A percentile compares a stretch with the other conserved stretches of the same genome.
Conservation (phyloP, 2,329 filamentous ascomycete genomes). For the Calycina herbarum region DNA sequence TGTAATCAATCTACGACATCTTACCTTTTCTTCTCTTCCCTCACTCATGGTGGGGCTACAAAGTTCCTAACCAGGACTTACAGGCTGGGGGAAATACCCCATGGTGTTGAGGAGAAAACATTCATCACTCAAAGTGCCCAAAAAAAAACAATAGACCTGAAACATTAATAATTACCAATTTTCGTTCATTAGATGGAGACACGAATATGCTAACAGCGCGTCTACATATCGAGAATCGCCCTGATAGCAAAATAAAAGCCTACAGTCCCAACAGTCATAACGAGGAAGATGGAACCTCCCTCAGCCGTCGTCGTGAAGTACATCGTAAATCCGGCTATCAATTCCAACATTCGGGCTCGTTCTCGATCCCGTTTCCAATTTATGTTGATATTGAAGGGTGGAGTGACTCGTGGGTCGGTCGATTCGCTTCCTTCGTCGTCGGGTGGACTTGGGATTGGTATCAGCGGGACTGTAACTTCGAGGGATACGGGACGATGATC, state of each 20-base stretch:
- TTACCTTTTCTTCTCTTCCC: too few relatives aligned
- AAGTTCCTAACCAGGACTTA: too few relatives aligned
- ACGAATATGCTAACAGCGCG: background rate
- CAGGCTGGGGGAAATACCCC: too few relatives aligned
- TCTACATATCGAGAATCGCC: constrained; percentile 22
- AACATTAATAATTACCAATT: too few relatives aligned
- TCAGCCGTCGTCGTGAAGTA: constrained; percentile 38
- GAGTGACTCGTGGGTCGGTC: constrained; percentile 42
- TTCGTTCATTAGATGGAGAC: too few relatives aligned
- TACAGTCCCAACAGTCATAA: constrained; percentile 32
- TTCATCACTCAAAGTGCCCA: too few relatives aligned
- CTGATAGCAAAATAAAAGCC: constrained; percentile 34
- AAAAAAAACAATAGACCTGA: too few relatives aligned
- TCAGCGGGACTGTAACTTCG: constrained; percentile 64
- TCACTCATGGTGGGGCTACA: too few relatives aligned
- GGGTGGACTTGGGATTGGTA: constrained; percentile 39
- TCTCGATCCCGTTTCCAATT: constrained; percentile 55
- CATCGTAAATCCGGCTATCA: constrained; percentile 58
- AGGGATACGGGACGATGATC: constrained; percentile 87
- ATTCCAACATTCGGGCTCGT: constrained; percentile 56
- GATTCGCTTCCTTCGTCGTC: constrained; percentile 29
- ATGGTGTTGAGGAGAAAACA: too few relatives aligned
- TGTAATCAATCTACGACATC: too few relatives aligned
- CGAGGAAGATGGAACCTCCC: constrained; percentile 35
- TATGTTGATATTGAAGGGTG: constrained; percentile 58